Percentiles rank a stretch among this genome's conserved stretches.
phyloP scores from a whole-genome alignment of 805 yeast species.

The Saturnispora diversa region DNA sequence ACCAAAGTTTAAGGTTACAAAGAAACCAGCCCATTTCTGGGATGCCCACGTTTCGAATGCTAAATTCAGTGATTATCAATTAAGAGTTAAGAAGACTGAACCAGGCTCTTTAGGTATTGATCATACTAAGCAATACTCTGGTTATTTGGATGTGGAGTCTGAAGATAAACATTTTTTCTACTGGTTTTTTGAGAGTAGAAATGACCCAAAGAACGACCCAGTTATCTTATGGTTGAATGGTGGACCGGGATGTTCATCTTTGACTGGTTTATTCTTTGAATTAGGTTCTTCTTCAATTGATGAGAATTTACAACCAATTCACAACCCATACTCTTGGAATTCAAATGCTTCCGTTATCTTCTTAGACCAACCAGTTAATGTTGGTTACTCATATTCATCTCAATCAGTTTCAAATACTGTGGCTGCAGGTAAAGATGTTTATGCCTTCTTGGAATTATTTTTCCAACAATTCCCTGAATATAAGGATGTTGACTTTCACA shows the following conservation, averaged over 20 bases:
- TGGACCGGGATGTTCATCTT: conserved; percentile 93
- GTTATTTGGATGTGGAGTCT: conserved; percentile 61
- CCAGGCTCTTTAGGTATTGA: conserved; percentile 51
- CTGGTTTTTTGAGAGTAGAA: conserved; percentile 90
- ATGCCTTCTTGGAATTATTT: conserved; percentile 73
- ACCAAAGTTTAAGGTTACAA: conserved; percentile 37
- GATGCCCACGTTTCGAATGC: conserved; percentile 27
- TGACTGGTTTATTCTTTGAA: conserved; percentile 86
- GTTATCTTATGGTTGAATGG: conserved; percentile 85
- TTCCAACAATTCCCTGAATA: conserved; percentile 77
- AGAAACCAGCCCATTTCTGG: conserved; percentile 30
- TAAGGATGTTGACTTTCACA: conserved; percentile 51
- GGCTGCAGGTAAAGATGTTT: conserved; percentile 84
- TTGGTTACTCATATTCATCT: conserved; percentile 80
- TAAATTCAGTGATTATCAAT: conserved; percentile 37
- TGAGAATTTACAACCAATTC: conserved; percentile 54
- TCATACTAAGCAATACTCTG: conserved; percentile 61
- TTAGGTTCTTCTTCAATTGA: conserved; percentile 80
- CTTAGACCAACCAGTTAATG: conserved; percentile 90
- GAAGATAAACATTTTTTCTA: conserved; percentile 82
- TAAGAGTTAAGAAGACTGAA: conserved; percentile 41
- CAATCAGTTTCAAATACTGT: conserved; percentile 55
- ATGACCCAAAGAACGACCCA: conserved; percentile 81
- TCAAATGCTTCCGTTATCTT: conserved; percentile 82
- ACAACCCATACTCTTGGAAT: conserved; percentile 88